Evolutionary conservation across 129 eudicot genomes (phyloP).

Genomic region (Smallanthus sonchifolius): DNA sequence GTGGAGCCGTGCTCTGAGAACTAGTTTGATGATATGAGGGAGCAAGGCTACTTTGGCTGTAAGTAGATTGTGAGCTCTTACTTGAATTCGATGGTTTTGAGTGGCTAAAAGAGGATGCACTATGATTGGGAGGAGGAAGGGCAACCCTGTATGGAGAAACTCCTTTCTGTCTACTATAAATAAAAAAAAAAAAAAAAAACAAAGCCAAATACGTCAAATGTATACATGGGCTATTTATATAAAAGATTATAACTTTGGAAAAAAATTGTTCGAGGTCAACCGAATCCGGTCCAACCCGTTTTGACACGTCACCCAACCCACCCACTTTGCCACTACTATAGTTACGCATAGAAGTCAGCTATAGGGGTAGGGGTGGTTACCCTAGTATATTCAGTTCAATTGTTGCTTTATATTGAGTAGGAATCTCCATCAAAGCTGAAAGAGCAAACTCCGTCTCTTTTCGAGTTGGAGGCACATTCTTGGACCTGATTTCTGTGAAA

Average conservation of each 20-base stretch:
- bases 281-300: background rate
- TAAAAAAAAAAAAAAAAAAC: background rate
- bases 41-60: background rate
- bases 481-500: conserved; percentile 89
- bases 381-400: conserved; percentile 74
- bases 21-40: background rate
- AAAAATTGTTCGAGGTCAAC: background rate
- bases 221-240: background rate
- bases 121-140: background rate
- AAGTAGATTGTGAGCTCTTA: background rate
- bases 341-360: background rate
- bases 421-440: conserved; percentile 88
- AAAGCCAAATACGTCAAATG: background rate
- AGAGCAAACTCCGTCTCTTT: conserved; percentile 92
- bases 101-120: background rate
- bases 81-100: background rate
- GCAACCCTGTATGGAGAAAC: background rate
- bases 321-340: background rate
- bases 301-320: background rate
- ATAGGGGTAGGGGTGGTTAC: conserved; percentile 28
- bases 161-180: background rate
- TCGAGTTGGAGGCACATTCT: conserved; percentile 51
- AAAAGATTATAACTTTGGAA: background rate
- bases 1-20: background rate
- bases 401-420: conserved; percentile 87